Percentiles rank a stretch among this genome's conserved stretches.
Evolutionary conservation across 495 filamentous ascomycete species (phyloP).

Genomic region (Aspergillus carlsbadensis): DNA sequence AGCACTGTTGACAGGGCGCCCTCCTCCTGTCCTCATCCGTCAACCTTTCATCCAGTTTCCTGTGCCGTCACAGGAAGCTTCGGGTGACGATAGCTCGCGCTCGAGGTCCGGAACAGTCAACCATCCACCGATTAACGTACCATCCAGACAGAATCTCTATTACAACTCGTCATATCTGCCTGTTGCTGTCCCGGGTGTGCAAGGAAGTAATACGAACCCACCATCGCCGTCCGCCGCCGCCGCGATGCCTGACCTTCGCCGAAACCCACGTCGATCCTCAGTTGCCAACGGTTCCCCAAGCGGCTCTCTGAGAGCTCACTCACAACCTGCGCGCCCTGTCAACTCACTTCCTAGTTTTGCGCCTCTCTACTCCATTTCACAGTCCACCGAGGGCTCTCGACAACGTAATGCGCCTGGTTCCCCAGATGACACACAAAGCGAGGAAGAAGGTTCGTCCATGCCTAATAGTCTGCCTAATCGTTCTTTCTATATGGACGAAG

Average conservation of each 20-base stretch:
- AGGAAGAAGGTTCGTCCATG: constrained; percentile 43
- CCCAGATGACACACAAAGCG: constrained; percentile 37
- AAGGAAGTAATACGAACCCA: constrained; percentile 58
- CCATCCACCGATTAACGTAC: constrained; percentile 48
- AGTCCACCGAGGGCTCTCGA: constrained; percentile 36
- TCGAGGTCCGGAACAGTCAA: constrained; percentile 44
- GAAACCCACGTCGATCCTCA: constrained; percentile 56
- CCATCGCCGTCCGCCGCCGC: constrained; percentile 59
- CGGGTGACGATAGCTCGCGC: constrained; percentile 40
- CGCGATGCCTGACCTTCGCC: constrained; percentile 55
- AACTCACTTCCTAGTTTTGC: constrained; percentile 42
- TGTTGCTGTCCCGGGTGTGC: constrained; percentile 40
- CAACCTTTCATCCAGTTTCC: constrained; percentile 47
- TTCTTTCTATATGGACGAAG: constrained; percentile 46
- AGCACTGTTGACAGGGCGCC: constrained; percentile 50
- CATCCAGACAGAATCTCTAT: constrained; percentile 45
- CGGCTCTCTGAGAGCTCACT: constrained; percentile 59
- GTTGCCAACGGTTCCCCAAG: constrained; percentile 52
- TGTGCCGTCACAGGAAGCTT: constrained; percentile 38
- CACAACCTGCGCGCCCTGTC: constrained; percentile 60
- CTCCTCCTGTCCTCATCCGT: constrained; percentile 47
- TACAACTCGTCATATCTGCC: constrained; percentile 51
- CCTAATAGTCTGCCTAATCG: constrained; percentile 41
- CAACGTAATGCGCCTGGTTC: constrained; percentile 33
- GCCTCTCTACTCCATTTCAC: constrained; percentile 39